These are phyloP conservation scores for Metarhizium humberi DNA, from an alignment of 2,329 filamentous ascomycete genomes.

Conservation along the genomic window DNA sequence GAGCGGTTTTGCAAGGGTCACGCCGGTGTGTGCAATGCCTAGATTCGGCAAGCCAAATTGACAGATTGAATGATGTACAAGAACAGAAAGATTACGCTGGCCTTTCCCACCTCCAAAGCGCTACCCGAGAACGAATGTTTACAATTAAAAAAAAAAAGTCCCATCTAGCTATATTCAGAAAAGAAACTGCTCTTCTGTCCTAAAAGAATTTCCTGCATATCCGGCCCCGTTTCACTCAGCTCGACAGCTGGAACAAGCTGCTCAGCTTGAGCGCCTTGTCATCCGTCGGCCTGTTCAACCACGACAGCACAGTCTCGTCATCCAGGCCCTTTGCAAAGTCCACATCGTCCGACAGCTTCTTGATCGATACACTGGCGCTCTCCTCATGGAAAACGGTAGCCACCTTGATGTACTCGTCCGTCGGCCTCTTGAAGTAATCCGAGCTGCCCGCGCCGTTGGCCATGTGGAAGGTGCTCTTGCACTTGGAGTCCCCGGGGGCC, in stretches of 20 bases:
- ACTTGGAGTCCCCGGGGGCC: conserved; percentile 50
- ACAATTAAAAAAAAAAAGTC: not conserved
- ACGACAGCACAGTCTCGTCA: conserved; percentile 26
- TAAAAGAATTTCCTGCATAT: not conserved
- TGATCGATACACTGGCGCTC: conserved; percentile 45
- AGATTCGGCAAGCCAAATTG: not conserved
- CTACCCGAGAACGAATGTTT: not conserved
- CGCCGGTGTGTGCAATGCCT: not conserved
- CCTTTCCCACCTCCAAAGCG: too few relatives aligned
- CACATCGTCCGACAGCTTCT: conserved; percentile 29
- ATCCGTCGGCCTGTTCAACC: conserved; percentile 16
- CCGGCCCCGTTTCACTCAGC: not conserved
- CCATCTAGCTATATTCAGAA: not conserved
- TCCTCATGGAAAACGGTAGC: conserved; percentile 51
- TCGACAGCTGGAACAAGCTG: conserved; percentile 14
- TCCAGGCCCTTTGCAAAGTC: conserved; percentile 31
- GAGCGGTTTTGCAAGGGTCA: too few relatives aligned
- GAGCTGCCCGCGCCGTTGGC: conserved; percentile 55
- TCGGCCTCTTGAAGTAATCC: conserved; percentile 63
- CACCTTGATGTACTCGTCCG: conserved; percentile 48
- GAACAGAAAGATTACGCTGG: not conserved
- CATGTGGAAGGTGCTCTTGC: conserved; percentile 63
- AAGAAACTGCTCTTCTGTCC: not conserved
- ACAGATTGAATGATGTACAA: not conserved
- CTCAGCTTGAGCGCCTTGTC: conserved; percentile 6